Base-by-base conservation (phyloP, 192 early-diverging fungal species). In the Dissophora globulifera region DNA sequence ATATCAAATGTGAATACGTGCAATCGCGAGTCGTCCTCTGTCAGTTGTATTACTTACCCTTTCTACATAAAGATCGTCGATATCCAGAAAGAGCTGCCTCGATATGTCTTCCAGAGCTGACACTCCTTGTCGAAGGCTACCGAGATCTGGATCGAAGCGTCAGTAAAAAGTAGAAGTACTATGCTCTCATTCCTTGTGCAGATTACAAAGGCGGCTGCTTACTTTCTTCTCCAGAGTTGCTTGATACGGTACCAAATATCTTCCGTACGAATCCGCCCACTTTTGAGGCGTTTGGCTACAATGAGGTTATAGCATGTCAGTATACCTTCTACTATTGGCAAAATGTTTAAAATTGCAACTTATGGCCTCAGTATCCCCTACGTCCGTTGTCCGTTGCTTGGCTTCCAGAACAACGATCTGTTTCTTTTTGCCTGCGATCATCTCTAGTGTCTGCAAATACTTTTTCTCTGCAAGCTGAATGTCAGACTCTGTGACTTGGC, bases 11-110 rank as follows among this genome's bases (percentile, higher is more conserved):
- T n/a, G n/a, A n/a, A n/a, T n/a, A n/a, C n/a, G n/a, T n/a, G n/a
- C n/a, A n/a, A n/a, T n/a, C n/a, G n/a, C n/a, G n/a, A n/a, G n/a
- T n/a, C n/a, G n/a, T n/a, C n/a, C n/a, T n/a, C n/a, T n/a, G n/a
- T 23, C 49, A 42, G 1, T 48, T 38, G 35, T 15, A 26, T 25
- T 16, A 8, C 51, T 12, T 66, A 91, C 89, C 71, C 80, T 79
- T 67, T 96, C 95, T n/a, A 84, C 65, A 40, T 93, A 88, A 66
- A 95, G 82, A 23, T 91, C 84, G 43, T 97, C 95, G 43, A 96
- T 85, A 58, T 95, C 94, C 22, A 85, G 53, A 72, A 90, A 91
- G 26, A 96, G 58, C 49, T 92, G 89, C 59, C 86, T 83, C 30
- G 82, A 81, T 15, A 96, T 81, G 13, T 84, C 82, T 62, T 94